These are phyloP conservation scores for Yarrowia phangngaensis DNA, from an alignment of 805 yeast genomes.

Conservation along the genomic window DNA sequence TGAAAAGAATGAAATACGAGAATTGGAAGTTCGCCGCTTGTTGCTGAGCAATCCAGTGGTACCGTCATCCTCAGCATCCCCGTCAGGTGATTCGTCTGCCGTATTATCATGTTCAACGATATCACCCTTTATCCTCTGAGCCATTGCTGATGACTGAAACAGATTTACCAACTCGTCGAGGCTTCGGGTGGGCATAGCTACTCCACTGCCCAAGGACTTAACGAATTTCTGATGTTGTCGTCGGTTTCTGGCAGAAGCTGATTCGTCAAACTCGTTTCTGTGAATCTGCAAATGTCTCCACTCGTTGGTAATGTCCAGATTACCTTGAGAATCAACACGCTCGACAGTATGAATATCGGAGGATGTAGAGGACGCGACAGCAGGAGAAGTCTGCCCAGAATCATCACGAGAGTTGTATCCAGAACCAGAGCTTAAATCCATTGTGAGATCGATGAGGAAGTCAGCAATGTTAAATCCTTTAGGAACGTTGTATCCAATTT, in stretches of 20 bases:
- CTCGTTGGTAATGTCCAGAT: slow-evolving; percentile 61
- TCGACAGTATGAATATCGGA: slow-evolving; percentile 32
- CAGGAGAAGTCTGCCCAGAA: background rate
- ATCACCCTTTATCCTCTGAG: slow-evolving; percentile 14
- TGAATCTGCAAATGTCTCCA: slow-evolving; percentile 86
- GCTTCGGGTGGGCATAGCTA: slow-evolving; percentile 7
- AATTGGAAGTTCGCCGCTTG: background rate
- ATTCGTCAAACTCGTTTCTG: slow-evolving; percentile 57
- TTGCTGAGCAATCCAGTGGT: slow-evolving; percentile 8
- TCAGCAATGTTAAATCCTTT: slow-evolving; percentile 91
- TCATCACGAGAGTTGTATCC: slow-evolving; percentile 21
- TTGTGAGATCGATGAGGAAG: slow-evolving; percentile 84
- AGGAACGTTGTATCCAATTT: slow-evolving; percentile 79
- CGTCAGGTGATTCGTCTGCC: slow-evolving; percentile 32
- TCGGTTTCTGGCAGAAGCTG: slow-evolving; percentile 7
- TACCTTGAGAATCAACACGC: slow-evolving; percentile 32
- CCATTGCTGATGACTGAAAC: slow-evolving; percentile 34
- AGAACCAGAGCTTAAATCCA: slow-evolving; percentile 44
- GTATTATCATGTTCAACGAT: slow-evolving; percentile 32
- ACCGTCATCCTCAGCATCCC: slow-evolving; percentile 31
- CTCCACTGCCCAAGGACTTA: slow-evolving; percentile 13
- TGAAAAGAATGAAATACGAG: slow-evolving; percentile 1
- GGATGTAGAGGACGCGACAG: slow-evolving; percentile 11
- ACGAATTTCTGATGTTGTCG: slow-evolving; percentile 19
- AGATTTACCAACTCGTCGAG: slow-evolving; percentile 37